phyloP scores from a whole-genome alignment of 2,329 filamentous ascomycete genomes.

The Epichloe festucae region DNA sequence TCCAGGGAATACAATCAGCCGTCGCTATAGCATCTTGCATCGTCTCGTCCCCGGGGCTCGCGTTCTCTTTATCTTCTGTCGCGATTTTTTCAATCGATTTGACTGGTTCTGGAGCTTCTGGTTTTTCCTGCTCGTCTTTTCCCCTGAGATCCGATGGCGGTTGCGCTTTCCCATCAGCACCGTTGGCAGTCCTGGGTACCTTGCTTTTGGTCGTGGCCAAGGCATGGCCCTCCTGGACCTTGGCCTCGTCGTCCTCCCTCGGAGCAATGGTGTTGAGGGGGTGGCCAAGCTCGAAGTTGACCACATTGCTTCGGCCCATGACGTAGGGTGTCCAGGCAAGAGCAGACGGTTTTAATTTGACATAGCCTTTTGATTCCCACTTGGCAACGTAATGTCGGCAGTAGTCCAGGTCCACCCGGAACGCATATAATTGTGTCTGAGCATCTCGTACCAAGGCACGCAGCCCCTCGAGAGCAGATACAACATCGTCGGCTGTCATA shows the following conservation, averaged over 20 bases:
- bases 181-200: constrained; percentile 3
- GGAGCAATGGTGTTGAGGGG: constrained; percentile 75
- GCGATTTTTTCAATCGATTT: constrained; percentile 17
- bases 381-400: constrained; percentile 80
- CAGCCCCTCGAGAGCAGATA: constrained; percentile 82
- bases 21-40: constrained; percentile 14
- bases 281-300: constrained; percentile 71
- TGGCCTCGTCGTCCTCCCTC: constrained; percentile 57
- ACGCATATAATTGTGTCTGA: constrained; percentile 74
- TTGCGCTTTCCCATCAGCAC: constrained; percentile 4
- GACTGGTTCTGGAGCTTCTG: constrained; percentile 14
- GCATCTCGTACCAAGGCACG: constrained; percentile 84
- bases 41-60: constrained; percentile 12
- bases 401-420: constrained; percentile 74
- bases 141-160: constrained; percentile 4
- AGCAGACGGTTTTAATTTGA: constrained; percentile 65
- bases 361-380: constrained; percentile 80
- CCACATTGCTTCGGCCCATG: constrained; percentile 77
- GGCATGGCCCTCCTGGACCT: constrained; percentile 19
- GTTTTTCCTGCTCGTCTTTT: neutral
- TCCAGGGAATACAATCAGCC: constrained; percentile 27
- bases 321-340: constrained; percentile 95
- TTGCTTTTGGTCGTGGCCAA: neutral
- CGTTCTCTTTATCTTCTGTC: constrained; percentile 21
- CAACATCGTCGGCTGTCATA: constrained; percentile 91